Conservation (phyloP, 306 rosid genomes). For the Corylus americana region DNA sequence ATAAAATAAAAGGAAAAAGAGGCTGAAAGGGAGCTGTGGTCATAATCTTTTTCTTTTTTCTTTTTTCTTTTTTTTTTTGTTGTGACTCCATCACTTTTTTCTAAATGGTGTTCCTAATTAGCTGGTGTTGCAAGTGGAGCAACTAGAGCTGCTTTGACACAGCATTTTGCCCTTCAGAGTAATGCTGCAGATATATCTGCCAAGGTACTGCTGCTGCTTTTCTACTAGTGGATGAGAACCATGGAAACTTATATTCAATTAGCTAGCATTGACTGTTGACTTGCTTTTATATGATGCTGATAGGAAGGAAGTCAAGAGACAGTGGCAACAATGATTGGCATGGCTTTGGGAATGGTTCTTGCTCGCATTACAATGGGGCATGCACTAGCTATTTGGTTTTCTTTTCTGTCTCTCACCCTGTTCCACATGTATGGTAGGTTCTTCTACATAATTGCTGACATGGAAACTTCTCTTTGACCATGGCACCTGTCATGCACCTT, state of each 20-base stretch:
- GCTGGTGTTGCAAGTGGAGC: conserved; percentile 99
- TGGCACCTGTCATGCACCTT: conserved; percentile 1
- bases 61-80: conserved; percentile 1
- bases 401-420: conserved; percentile 71
- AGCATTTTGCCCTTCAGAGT: conserved; percentile 84
- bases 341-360: conserved; percentile 89
- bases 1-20: neutral
- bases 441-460: neutral
- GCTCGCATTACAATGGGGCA: conserved; percentile 69
- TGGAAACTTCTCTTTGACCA: neutral
- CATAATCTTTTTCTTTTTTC: neutral
- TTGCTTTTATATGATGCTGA: conserved; percentile 18
- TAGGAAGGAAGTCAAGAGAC: conserved; percentile 77
- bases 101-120: conserved; percentile 36
- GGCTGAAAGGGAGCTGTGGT: neutral
- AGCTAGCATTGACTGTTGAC: conserved; percentile 16
- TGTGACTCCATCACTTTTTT: conserved; percentile 7
- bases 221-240: neutral
- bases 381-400: conserved; percentile 81
- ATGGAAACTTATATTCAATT: conserved; percentile 4
- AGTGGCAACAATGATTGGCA: conserved; percentile 85
- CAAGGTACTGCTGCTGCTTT: conserved; percentile 39
- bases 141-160: conserved; percentile 98
- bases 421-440: conserved; percentile 85
- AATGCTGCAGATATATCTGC: conserved; percentile 73